phyloP scores from a whole-genome alignment of 441 rosid genomes.

The Lepidium campestre region DNA sequence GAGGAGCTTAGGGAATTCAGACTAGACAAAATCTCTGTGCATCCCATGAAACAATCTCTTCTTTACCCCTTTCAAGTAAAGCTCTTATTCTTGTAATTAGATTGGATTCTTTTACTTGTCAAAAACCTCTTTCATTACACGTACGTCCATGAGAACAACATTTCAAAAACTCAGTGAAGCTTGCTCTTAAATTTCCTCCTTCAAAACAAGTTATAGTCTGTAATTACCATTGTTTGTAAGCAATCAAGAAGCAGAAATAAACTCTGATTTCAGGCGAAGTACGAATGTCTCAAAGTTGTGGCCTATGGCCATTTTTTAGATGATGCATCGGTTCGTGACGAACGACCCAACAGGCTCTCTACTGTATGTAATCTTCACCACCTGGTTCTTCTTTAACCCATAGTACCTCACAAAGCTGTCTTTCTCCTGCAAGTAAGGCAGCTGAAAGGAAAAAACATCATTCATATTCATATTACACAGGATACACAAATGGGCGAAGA shows the following conservation, averaged over 20 bases:
- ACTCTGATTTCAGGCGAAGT: constrained; percentile 1
- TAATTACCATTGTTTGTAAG: background rate
- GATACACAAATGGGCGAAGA: background rate
- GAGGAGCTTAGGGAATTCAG: constrained; percentile 8
- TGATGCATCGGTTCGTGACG: constrained; percentile 42
- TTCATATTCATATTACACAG: background rate
- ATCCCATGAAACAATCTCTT: constrained; percentile 6
- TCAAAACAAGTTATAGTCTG: background rate
- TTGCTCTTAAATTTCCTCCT: background rate
- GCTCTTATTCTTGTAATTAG: constrained; percentile 23
- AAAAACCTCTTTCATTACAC: background rate
- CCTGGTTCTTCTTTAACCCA: constrained; percentile 49
- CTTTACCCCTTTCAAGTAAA: constrained; percentile 12
- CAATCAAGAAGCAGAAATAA: background rate
- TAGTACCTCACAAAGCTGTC: constrained; percentile 49
- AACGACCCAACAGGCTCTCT: constrained; percentile 29
- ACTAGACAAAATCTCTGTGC: constrained; percentile 1
- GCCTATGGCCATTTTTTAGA: constrained; percentile 25
- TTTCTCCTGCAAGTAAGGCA: constrained; percentile 39
- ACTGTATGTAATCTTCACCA: constrained; percentile 41
- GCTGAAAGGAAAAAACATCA: constrained; percentile 26
- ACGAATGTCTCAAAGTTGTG: background rate
- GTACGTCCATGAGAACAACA: constrained; percentile 7
- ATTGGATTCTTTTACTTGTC: background rate
- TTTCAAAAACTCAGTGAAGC: constrained; percentile 6